These are phyloP conservation scores for Cadophora gregata DNA, from an alignment of 2,329 filamentous ascomycete species.

Conservation along the genomic window DNA sequence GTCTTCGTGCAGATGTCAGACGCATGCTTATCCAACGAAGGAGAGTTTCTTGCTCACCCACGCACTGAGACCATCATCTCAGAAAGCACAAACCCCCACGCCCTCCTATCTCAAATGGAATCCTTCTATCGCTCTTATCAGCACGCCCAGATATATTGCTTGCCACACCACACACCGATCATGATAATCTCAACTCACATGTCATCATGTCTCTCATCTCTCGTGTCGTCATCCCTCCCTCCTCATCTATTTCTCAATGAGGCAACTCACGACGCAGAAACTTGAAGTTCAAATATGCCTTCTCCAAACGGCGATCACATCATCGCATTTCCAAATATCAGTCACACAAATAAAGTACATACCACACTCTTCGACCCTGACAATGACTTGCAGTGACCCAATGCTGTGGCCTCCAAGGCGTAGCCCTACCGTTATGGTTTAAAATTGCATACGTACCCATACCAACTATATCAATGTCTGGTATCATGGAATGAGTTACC, in stretches of 20 bases:
- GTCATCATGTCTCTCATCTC: not conserved
- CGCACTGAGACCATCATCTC: not conserved
- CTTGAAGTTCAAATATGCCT: not conserved
- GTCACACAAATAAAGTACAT: not conserved
- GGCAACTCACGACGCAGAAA: not conserved
- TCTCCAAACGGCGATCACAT: not conserved
- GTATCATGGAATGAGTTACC: too few relatives aligned
- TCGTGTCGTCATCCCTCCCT: not conserved
- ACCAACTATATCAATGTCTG: too few relatives aligned
- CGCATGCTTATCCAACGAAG: not conserved
- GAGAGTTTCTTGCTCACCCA: not conserved
- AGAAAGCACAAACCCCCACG: not conserved
- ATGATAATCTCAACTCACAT: not conserved
- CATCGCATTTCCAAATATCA: not conserved
- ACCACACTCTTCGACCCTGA: not conserved
- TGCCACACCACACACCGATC: not conserved
- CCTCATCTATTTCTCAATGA: not conserved
- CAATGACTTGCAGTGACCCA: not conserved
- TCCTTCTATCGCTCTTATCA: not conserved
- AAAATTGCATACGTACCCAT: not conserved
- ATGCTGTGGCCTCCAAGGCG: not conserved
- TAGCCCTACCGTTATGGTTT: conserved; percentile 2
- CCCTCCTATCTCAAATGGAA: conserved; percentile 4
- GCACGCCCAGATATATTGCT: not conserved
- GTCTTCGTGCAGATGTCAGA: conserved; percentile 4